Conservation (phyloP, 2,329 filamentous ascomycete species). For the Pseudocercospora eumusae region DNA sequence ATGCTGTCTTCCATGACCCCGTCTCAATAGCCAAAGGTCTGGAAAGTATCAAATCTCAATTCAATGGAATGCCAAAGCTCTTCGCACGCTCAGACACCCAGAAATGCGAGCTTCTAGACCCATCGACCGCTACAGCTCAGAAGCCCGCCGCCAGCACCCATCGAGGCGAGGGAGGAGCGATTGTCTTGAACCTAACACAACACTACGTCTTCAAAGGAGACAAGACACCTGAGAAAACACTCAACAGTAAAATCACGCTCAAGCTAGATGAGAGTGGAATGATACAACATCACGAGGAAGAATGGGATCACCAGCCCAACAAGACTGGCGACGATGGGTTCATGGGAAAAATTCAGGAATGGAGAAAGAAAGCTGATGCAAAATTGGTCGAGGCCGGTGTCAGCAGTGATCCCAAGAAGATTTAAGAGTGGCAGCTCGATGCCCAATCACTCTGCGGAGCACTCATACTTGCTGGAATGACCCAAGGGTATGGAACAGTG, state of each 20-base stretch:
- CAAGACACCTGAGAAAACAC: conserved; percentile 33
- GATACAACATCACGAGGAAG: conserved; percentile 35
- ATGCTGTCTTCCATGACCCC: conserved; percentile 35
- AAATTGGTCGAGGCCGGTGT: conserved; percentile 34
- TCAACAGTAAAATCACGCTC: conserved; percentile 34
- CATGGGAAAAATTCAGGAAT: conserved; percentile 34
- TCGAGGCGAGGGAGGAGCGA: conserved; percentile 19
- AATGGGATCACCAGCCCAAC: conserved; percentile 35
- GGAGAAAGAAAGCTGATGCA: conserved; percentile 34
- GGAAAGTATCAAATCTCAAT: conserved; percentile 33
- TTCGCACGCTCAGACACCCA: conserved; percentile 31
- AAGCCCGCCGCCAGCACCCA: conserved; percentile 16
- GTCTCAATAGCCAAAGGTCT: conserved; percentile 34
- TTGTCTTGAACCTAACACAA: conserved; percentile 33
- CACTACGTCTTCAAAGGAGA: conserved; percentile 36
- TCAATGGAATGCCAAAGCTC: conserved; percentile 37
- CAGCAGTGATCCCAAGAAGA: conserved; percentile 29
- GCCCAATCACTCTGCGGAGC: background rate
- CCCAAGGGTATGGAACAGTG: background rate
- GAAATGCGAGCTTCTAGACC: conserved; percentile 25
- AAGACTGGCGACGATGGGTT: conserved; percentile 35
- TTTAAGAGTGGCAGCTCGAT: conserved; percentile 3
- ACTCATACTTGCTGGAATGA: background rate
- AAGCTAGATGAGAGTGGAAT: conserved; percentile 29
- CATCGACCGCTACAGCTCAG: conserved; percentile 19